Conservation (phyloP, 768 basidiomycete species). For the Phylloporus scabripes region DNA sequence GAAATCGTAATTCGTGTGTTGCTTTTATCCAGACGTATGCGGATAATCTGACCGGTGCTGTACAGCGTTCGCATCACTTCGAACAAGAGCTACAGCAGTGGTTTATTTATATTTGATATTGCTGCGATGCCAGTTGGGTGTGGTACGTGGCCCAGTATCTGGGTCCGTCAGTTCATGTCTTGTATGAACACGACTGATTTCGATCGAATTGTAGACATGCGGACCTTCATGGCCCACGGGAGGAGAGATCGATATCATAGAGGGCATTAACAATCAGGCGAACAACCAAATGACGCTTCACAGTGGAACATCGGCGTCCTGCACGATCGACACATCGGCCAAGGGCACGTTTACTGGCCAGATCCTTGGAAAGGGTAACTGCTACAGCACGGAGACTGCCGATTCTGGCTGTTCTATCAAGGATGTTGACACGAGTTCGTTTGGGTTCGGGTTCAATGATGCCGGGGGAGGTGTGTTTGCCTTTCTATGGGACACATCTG, state of each 20-base stretch:
- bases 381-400: constrained; percentile 35
- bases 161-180: constrained; percentile 28
- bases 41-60: not conserved
- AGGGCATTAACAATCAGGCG: constrained; percentile 57
- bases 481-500: constrained; percentile 42
- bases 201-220: constrained; percentile 27
- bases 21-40: not conserved
- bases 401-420: constrained; percentile 48
- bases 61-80: constrained; percentile 61
- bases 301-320: constrained; percentile 38
- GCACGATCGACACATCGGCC: constrained; percentile 18
- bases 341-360: constrained; percentile 18
- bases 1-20: constrained; percentile 45
- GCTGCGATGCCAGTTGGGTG: constrained; percentile 66
- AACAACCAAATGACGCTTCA: constrained; percentile 66
- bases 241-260: constrained; percentile 71
- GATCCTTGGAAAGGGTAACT: constrained; percentile 22
- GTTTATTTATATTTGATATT: constrained; percentile 72
- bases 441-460: constrained; percentile 32
- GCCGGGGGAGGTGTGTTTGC: constrained; percentile 51
- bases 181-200: not conserved
- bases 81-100: constrained; percentile 50
- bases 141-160: constrained; percentile 55
- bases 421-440: constrained; percentile 36
- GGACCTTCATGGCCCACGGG: constrained; percentile 49